These are phyloP conservation scores for Candida sojae DNA, from an alignment of 1,139 yeast genomes.

Conservation along the genomic window DNA sequence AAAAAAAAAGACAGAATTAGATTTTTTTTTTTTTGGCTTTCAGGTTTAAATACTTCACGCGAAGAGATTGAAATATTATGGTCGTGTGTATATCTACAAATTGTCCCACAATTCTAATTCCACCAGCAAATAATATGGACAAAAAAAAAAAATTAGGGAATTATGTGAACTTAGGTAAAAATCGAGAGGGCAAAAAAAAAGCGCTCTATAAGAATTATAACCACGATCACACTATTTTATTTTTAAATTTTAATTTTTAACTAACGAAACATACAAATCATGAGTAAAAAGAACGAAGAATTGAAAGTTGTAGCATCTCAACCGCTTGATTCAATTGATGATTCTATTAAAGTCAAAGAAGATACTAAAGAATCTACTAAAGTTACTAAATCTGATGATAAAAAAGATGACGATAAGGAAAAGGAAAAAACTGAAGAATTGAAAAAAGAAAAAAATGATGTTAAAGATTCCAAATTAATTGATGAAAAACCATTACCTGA, in stretches of 20 bases:
- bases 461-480: conserved; percentile 1
- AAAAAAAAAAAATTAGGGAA: too few relatives aligned
- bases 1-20: conserved; percentile 8
- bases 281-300: conserved; percentile 22
- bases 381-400: not conserved
- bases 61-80: not conserved
- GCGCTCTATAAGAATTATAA: not conserved
- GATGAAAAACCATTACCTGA: conserved; percentile 1
- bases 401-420: not conserved
- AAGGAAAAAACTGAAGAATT: conserved; percentile 3
- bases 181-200: too few relatives aligned
- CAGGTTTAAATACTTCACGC: too few relatives aligned
- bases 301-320: conserved; percentile 37
- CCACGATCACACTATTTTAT: not conserved
- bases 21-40: not conserved
- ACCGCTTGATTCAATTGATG: conserved; percentile 30
- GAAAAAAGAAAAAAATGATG: conserved; percentile 8
- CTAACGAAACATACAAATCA: not conserved
- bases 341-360: conserved; percentile 9
- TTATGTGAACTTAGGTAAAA: too few relatives aligned
- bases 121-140: not conserved
- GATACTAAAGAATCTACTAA: conserved; percentile 3
- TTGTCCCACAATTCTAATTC: not conserved
- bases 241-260: not conserved
- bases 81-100: conserved; percentile 4